These are phyloP conservation scores for Limnanthes douglasii DNA, from an alignment of 345 rosid genomes.

Conservation along the genomic window DNA sequence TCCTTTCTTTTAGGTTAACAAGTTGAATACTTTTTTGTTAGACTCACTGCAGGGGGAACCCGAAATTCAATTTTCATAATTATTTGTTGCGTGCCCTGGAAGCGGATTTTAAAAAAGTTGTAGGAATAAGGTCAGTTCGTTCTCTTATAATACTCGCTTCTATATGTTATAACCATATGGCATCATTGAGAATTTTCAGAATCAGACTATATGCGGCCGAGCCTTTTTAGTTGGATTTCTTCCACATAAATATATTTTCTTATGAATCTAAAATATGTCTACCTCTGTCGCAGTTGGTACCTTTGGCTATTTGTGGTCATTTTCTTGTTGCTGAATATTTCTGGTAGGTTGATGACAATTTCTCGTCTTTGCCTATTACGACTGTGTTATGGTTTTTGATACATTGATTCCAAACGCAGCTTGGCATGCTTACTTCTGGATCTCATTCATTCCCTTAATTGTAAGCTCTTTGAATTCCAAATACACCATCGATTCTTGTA, in stretches of 20 bases:
- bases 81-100: slow-evolving; percentile 85
- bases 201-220: background rate
- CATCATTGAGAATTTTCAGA: too few species aligned
- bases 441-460: slow-evolving; percentile 54
- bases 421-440: slow-evolving; percentile 75
- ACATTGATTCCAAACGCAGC: slow-evolving; percentile 19
- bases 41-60: slow-evolving; percentile 73
- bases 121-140: slow-evolving; percentile 69
- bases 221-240: background rate
- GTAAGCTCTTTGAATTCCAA: slow-evolving; percentile 44
- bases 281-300: slow-evolving; percentile 56
- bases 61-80: slow-evolving; percentile 65
- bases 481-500: background rate
- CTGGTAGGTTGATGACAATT: slow-evolving; percentile 22
- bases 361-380: background rate
- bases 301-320: slow-evolving; percentile 75
- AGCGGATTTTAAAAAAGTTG: slow-evolving; percentile 88
- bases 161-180: too few species aligned
- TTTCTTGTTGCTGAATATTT: slow-evolving; percentile 61
- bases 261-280: slow-evolving; percentile 1
- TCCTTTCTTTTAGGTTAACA: background rate
- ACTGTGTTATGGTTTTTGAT: background rate
- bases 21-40: slow-evolving; percentile 7
- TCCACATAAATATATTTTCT: background rate
- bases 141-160: too few species aligned